Evolutionary conservation across 2,329 filamentous ascomycete genomes (phyloP).

Genomic region (Lecanicillium sp.): DNA sequence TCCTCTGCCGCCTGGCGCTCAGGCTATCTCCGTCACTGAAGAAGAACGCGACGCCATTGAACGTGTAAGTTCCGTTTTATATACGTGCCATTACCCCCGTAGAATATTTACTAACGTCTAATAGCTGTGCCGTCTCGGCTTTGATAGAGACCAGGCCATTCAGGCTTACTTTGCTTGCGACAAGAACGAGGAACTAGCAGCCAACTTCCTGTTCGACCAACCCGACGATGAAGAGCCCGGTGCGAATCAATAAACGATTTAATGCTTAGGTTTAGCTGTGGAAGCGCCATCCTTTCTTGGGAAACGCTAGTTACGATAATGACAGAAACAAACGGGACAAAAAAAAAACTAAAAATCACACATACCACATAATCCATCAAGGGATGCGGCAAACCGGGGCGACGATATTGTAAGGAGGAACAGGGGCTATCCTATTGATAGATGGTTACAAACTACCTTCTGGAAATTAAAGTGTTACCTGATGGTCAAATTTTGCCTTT

Average conservation of each 20-base stretch:
- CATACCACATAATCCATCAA: not conserved
- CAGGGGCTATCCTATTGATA: too few species aligned
- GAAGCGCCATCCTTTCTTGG: too few species aligned
- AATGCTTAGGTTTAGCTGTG: not conserved
- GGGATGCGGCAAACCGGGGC: too few species aligned
- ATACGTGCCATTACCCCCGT: not conserved
- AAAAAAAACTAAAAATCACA: not conserved
- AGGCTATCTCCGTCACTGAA: conserved; percentile 85
- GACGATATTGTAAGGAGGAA: too few species aligned
- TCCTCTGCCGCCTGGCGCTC: conserved; percentile 77
- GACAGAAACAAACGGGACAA: conserved; percentile 1
- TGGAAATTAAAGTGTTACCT: too few species aligned
- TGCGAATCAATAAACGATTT: conserved; percentile 27
- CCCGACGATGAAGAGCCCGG: conserved; percentile 70
- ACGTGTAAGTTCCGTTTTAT: conserved; percentile 50
- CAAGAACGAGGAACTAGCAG: conserved; percentile 97
- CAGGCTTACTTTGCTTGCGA: conserved; percentile 99
- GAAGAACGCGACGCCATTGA: conserved; percentile 97
- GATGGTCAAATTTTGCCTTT: too few species aligned
- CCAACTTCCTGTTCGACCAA: conserved; percentile 97
- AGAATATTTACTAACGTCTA: conserved; percentile 1
- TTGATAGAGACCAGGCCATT: conserved; percentile 86
- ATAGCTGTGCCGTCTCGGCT: conserved; percentile 85
- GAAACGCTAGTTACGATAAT: conserved; percentile 7
- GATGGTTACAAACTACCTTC: too few species aligned